Evolutionary conservation across 768 basidiomycete genomes (phyloP).

Genomic region (Butyriboletus loyo): DNA sequence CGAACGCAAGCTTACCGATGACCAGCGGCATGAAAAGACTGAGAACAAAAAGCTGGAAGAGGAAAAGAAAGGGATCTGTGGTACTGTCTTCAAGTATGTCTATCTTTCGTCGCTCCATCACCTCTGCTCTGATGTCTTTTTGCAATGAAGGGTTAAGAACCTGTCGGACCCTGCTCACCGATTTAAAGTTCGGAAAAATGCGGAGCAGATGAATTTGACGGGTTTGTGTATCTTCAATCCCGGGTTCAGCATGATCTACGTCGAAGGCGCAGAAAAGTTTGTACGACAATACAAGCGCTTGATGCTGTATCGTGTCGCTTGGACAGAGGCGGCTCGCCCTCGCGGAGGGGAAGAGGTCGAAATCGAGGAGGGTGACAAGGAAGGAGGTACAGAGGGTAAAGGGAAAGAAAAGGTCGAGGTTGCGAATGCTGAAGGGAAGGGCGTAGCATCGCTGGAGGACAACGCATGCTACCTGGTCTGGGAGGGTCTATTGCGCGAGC

Average conservation of each 20-base stretch:
- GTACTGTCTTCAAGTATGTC: slow-evolving; percentile 88
- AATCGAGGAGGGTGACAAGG: slow-evolving; percentile 50
- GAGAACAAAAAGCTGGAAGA: slow-evolving; percentile 85
- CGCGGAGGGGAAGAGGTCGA: slow-evolving; percentile 72
- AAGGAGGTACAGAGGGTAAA: slow-evolving; percentile 33
- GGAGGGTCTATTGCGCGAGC: slow-evolving; percentile 86
- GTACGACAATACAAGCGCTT: slow-evolving; percentile 85
- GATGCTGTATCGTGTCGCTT: slow-evolving; percentile 83
- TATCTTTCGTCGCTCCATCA: background rate
- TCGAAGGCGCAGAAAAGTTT: slow-evolving; percentile 86
- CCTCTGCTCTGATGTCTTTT: background rate
- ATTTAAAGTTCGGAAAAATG: slow-evolving; percentile 96
- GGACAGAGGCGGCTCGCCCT: slow-evolving; percentile 89
- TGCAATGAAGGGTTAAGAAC: slow-evolving; percentile 65
- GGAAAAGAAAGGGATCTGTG: slow-evolving; percentile 80
- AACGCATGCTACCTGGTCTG: slow-evolving; percentile 91
- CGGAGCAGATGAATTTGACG: slow-evolving; percentile 83
- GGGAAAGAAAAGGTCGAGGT: slow-evolving; percentile 33
- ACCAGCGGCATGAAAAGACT: slow-evolving; percentile 82
- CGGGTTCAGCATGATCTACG: slow-evolving; percentile 84
- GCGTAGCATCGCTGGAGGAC: slow-evolving; percentile 58
- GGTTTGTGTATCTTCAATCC: slow-evolving; percentile 92
- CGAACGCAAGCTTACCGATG: slow-evolving; percentile 88
- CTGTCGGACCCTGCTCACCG: slow-evolving; percentile 91
- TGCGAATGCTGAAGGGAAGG: slow-evolving; percentile 12